phyloP scores from a whole-genome alignment of 2,329 filamentous ascomycete species.

The Grosmannia clavigera region DNA sequence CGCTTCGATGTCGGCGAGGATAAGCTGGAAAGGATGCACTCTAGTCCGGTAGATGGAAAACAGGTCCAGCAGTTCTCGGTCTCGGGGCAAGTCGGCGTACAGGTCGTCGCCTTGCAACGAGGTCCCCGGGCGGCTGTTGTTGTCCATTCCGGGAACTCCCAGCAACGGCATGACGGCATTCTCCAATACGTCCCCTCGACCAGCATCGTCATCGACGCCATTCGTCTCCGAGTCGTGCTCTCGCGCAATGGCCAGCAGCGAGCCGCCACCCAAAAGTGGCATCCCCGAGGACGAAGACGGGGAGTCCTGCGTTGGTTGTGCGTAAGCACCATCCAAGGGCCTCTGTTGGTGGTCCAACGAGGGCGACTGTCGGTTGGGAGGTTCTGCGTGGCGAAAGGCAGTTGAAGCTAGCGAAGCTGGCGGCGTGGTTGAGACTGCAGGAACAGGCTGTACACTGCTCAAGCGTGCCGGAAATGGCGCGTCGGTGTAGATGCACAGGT shows the following conservation, averaged over 20 bases:
- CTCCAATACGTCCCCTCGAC: background rate
- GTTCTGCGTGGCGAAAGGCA: background rate
- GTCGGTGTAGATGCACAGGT: background rate
- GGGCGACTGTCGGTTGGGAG: background rate
- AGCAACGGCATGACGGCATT: background rate
- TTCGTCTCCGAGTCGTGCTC: background rate
- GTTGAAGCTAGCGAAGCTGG: background rate
- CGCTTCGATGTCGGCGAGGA: background rate
- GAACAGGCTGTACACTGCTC: background rate
- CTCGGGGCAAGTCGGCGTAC: background rate
- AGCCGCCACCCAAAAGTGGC: background rate
- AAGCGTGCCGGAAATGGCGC: background rate
- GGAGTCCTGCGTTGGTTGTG: background rate
- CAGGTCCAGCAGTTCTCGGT: background rate
- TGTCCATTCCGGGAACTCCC: background rate
- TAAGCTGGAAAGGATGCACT: background rate
- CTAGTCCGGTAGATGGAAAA: background rate
- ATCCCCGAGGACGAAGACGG: background rate
- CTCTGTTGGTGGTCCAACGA: background rate
- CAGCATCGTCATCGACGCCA: background rate
- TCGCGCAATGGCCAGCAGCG: background rate
- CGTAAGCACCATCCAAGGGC: background rate
- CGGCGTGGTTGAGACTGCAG: background rate
- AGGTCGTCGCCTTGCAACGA: background rate
- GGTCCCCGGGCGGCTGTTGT: background rate